Base-by-base conservation (phyloP, 345 rosid genomes). In the Hypericum androsaemum region DNA sequence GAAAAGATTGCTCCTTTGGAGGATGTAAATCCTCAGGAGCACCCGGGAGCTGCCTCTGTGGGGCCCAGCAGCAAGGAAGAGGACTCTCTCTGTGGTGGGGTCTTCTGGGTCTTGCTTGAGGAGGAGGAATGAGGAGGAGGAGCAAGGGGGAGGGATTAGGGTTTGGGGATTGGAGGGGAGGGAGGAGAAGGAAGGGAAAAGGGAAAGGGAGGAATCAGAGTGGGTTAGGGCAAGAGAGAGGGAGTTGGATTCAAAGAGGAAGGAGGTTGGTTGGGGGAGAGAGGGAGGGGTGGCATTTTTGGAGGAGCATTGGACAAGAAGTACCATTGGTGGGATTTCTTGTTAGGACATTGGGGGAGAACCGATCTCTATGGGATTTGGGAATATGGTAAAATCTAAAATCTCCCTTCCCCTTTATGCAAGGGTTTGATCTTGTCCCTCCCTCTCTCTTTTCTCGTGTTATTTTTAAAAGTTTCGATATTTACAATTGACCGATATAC, bases 181-280 rank as follows among this genome's bases (percentile, higher is more conserved):
- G 51, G 71, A 76, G 66, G 65, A 77, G 80, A 64, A 59, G 36
- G 80, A 72, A 56, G 85, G 78, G 55, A 69, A 80, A n/a, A 83
- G 77, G 52, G 84, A 81, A 54, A 88, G 8, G 1, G 89, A 80
- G 46, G 87, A 74, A 59, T 78, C 89, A 48, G 80, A 63, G 62
- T 76, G 87, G 56, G 64, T 60, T 17, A 87, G 70, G 41, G 92
- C 92, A n/a, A 83, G 71, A 39, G 89, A 83, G 10, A 65, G 73
- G 0, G 92, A 87, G 56, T 46, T 71, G 12, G 92, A 92, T 55
- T 83, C 92, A 54, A 72, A 77, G 16, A 77, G 79, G 12, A 78
- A 17, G 6, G 96, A 80, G 10, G 59, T 54, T 12, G 71, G 64
- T 57, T 62, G 68, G 10, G 70, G 75, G 0, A 63, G 61, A 58